Percentiles rank a stretch among this genome's conserved stretches.
These are phyloP conservation scores for Balakata baccata DNA, from an alignment of 345 rosid species.

Conservation along the genomic window DNA sequence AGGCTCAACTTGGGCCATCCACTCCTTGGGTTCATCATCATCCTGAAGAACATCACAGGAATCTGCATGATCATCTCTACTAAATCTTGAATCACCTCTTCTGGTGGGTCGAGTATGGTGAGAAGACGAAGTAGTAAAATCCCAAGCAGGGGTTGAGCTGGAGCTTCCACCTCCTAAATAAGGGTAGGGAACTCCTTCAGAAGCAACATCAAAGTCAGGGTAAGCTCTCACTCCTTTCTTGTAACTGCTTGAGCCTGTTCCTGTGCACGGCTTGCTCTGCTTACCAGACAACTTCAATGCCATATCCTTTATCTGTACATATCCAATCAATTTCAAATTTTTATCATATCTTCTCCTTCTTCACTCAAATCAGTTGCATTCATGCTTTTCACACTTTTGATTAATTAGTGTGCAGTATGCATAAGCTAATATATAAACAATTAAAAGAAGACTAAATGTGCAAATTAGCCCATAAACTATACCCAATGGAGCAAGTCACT, in stretches of 20 bases:
- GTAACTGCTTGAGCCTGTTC: constrained; percentile 65
- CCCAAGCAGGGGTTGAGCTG: constrained; percentile 95
- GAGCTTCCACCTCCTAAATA: constrained; percentile 74
- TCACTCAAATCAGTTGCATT: too few relatives aligned
- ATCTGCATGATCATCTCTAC: constrained; percentile 47
- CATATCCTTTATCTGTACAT: constrained; percentile 83
- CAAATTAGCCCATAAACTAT: too few relatives aligned
- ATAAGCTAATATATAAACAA: too few relatives aligned
- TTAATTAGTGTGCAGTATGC: too few relatives aligned
- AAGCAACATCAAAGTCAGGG: constrained; percentile 70
- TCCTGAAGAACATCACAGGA: constrained; percentile 73
- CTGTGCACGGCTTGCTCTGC: constrained; percentile 86
- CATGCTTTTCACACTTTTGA: too few relatives aligned
- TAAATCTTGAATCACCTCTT: constrained; percentile 50
- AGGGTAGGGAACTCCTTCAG: constrained; percentile 59
- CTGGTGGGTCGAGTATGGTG: constrained; percentile 30
- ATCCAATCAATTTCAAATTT: not conserved
- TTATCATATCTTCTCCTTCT: not conserved
- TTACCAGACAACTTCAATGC: constrained; percentile 80
- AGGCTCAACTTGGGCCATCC: constrained; percentile 99
- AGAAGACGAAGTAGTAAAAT: constrained; percentile 48
- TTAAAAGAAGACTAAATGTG: too few relatives aligned
- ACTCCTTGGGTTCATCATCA: constrained; percentile 81
- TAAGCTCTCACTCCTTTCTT: constrained; percentile 58
- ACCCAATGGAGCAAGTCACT: too few relatives aligned